Evolutionary conservation across 78 protist species (phyloP).

Genomic region (Bodo saltans): DNA sequence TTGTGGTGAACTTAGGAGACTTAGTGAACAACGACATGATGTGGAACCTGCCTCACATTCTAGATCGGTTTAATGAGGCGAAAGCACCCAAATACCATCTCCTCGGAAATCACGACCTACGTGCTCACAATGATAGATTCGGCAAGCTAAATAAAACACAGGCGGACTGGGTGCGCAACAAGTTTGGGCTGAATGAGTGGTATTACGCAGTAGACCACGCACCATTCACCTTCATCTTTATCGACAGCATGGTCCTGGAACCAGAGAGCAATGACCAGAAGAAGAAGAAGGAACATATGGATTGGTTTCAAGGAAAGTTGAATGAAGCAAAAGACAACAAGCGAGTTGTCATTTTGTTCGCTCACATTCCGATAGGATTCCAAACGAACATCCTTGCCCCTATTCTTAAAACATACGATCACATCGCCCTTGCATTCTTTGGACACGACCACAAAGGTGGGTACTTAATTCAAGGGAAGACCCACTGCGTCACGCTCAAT

Average conservation of each 20-base stretch:
- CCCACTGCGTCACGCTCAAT: background rate
- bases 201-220: background rate
- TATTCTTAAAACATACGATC: background rate
- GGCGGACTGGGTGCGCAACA: background rate
- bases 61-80: background rate
- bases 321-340: background rate
- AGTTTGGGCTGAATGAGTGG: background rate
- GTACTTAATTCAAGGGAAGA: conserved; percentile 6
- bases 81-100: background rate
- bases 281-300: background rate
- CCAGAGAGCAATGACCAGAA: background rate
- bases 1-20: background rate
- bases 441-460: conserved; percentile 30
- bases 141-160: conserved; percentile 12
- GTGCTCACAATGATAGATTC: conserved; percentile 23
- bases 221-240: conserved; percentile 3
- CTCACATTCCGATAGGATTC: conserved; percentile 27
- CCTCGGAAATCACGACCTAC: conserved; percentile 25
- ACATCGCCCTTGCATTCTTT: conserved; percentile 3
- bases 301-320: background rate
- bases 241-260: background rate
- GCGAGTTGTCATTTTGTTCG: conserved; percentile 1
- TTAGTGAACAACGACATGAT: background rate
- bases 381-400: background rate
- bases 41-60: background rate